A percentile compares a stretch with the other conserved stretches of the same genome.
Conservation (phyloP, 1,284 basidiomycete genomes). For the Ceratobasidium theobromae region DNA sequence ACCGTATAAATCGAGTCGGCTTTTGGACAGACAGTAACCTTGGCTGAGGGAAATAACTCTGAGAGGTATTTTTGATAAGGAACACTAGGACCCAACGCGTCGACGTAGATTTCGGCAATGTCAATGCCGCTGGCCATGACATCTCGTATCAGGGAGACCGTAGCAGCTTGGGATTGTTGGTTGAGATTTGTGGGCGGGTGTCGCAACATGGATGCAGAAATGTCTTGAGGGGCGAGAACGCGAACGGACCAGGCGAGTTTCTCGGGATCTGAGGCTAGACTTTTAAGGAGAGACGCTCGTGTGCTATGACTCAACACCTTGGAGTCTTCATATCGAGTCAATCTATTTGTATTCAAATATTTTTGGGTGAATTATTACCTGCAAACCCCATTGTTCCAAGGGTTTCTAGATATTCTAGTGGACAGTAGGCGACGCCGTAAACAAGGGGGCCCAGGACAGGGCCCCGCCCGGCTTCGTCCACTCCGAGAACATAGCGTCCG, state of each 20-base stretch:
- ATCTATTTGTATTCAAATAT: not conserved
- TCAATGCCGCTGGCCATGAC: slow-evolving; percentile 79
- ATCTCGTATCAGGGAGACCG: slow-evolving; percentile 82
- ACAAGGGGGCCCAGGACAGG: slow-evolving; percentile 94
- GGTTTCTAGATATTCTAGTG: slow-evolving; percentile 70
- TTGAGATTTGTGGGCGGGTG: slow-evolving; percentile 87
- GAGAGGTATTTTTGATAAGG: slow-evolving; percentile 83
- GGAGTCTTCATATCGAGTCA: slow-evolving; percentile 61
- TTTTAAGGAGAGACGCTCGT: slow-evolving; percentile 62
- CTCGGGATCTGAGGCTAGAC: slow-evolving; percentile 62
- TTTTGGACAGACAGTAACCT: slow-evolving; percentile 88
- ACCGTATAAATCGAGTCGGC: slow-evolving; percentile 96
- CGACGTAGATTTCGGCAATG: slow-evolving; percentile 91
- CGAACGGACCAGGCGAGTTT: slow-evolving; percentile 83
- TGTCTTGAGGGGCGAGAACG: slow-evolving; percentile 85
- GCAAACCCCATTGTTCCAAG: slow-evolving; percentile 87
- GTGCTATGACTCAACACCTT: slow-evolving; percentile 81
- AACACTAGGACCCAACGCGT: slow-evolving; percentile 87
- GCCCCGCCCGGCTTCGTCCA: slow-evolving; percentile 95
- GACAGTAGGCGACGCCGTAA: slow-evolving; percentile 94
- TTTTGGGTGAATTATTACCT: slow-evolving; percentile 54
- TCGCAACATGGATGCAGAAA: slow-evolving; percentile 89
- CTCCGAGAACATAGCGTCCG: slow-evolving; percentile 85
- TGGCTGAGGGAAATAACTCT: slow-evolving; percentile 74
- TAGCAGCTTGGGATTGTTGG: slow-evolving; percentile 89